Conservation (phyloP, 2,329 filamentous ascomycete genomes). For the Exophiala mesophila region DNA sequence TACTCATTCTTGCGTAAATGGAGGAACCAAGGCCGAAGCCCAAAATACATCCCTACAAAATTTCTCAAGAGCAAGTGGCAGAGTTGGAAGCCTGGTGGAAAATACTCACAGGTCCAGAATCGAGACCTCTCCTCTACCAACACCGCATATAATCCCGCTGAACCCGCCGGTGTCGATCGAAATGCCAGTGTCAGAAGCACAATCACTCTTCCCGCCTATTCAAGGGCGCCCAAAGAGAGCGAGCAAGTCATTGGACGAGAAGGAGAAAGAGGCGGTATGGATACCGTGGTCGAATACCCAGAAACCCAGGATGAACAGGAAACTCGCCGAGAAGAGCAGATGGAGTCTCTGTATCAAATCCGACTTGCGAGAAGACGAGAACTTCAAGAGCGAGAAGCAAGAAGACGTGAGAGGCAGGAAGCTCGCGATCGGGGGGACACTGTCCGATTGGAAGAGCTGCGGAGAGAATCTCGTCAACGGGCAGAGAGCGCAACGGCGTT, state of each 20-base stretch:
- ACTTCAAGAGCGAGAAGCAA: conserved; percentile 69
- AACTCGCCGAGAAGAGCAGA: conserved; percentile 73
- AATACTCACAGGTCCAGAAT: conserved; percentile 21
- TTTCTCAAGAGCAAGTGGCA: conserved; percentile 24
- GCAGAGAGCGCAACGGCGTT: conserved; percentile 33
- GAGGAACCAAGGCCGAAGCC: conserved; percentile 18
- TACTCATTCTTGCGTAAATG: conserved; percentile 20
- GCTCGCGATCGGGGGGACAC: conserved; percentile 67
- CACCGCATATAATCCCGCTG: conserved; percentile 18
- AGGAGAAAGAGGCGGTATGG: conserved; percentile 86
- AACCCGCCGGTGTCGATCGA: conserved; percentile 58
- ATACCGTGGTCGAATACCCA: conserved; percentile 81
- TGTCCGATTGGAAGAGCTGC: conserved; percentile 62
- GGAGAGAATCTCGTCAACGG: conserved; percentile 52
- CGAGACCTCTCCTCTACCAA: conserved; percentile 17
- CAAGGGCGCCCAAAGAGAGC: conserved; percentile 63
- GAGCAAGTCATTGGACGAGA: conserved; percentile 83
- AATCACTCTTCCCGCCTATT: conserved; percentile 87
- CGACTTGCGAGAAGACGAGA: conserved; percentile 71
- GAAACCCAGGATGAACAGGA: conserved; percentile 77
- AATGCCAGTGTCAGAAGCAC: conserved; percentile 87
- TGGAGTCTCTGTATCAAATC: conserved; percentile 90
- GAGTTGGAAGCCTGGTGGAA: conserved; percentile 22
- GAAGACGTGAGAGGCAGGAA: conserved; percentile 64
- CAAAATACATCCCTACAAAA: conserved; percentile 19